Conservation (phyloP, 2,329 filamentous ascomycete species). For the Triangularia setosa region DNA sequence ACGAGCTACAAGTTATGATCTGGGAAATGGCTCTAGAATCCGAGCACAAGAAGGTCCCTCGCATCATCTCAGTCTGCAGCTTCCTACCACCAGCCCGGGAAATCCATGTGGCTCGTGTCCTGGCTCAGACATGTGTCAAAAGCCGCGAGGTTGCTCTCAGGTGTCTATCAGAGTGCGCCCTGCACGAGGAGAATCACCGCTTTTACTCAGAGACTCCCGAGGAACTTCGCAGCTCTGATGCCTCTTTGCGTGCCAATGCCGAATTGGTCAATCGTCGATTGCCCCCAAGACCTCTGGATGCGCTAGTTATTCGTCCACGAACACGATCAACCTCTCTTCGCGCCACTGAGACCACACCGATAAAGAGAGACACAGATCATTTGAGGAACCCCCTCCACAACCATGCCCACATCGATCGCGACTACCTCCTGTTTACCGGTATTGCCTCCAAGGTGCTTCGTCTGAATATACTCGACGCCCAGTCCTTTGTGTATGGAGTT, state of each 20-base stretch:
- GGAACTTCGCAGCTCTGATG: neutral
- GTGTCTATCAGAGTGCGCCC: neutral
- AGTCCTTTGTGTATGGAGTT: neutral
- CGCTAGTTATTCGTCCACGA: too few relatives aligned
- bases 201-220: neutral
- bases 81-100: neutral
- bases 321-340: too few relatives aligned
- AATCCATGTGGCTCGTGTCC: neutral
- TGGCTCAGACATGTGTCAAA: neutral
- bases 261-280: neutral
- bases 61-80: neutral
- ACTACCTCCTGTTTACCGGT: neutral
- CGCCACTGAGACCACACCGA: too few relatives aligned
- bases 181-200: neutral
- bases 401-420: neutral
- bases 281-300: neutral
- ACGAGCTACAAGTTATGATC: neutral
- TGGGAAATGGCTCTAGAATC: neutral
- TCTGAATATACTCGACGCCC: neutral
- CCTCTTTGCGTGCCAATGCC: neutral
- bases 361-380: neutral
- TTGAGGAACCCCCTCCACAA: neutral
- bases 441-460: neutral
- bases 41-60: neutral
- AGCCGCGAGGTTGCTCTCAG: neutral